Base-by-base conservation (phyloP, 2,329 filamentous ascomycete species). In the Akanthomyces muscarius region DNA sequence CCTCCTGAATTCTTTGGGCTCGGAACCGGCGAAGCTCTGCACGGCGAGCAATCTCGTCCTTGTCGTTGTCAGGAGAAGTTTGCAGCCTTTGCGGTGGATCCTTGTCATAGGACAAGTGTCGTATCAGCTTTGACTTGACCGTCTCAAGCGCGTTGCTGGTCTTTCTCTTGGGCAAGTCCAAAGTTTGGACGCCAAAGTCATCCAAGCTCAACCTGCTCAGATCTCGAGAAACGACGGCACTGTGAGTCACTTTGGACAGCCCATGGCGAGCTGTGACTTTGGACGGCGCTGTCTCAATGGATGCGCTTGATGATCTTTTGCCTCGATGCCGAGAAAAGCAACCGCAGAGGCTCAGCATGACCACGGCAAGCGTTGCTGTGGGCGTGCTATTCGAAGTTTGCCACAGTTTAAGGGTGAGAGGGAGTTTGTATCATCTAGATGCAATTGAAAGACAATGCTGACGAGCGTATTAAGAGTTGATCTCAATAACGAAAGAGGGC, bases 1-100 rank as follows among this genome's bases (percentile, higher is more conserved):
- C 84, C 50, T 85, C 79, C 65, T 82, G 82, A n/a, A 86, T 86
- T 65, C 83, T 78, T 66, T 80, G 81, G 55, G 82, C 80, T 71
- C 83, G 80, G 10, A 86, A 73, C 23, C 83, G 78, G 66, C 78
- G 82, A 61, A 87, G 71, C 66, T 86, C 84, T 33, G 83, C 83
- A 66, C 83, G 78, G 33, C 83, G 77, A 58, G 82, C 80, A 50
- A 84, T 68, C 66, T 84, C 82, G 65, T 84, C 82, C 28, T 83
- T 76, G 53, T 79, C 83, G 55, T 76, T 77, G 14, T 80, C 78
- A 38, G 79, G 71, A 18, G 77, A 77, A 4, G 74, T 73, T 41
- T 73, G 76, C 2, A 78, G 77, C 42, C 74, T 75, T 36, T 77
- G 71, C 52, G 75, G 79, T 2, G 70, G 68, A 8, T 77, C 72